A percentile compares a stretch with the other conserved stretches of the same genome.
phyloP scores from a whole-genome alignment of 768 basidiomycete genomes.

The Mycena polygramma region DNA sequence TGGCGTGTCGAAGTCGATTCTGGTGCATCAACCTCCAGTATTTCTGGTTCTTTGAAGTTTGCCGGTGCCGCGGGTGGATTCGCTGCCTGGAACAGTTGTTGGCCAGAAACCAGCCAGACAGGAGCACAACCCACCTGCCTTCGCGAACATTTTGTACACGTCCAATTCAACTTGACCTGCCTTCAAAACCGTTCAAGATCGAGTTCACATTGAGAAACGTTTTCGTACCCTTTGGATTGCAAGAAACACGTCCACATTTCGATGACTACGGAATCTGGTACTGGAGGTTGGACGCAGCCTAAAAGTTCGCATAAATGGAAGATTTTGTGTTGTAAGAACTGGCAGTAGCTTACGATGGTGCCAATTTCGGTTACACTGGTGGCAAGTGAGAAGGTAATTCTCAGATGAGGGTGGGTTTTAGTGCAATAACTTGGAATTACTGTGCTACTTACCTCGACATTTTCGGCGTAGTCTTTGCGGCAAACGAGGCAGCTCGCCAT shows the following conservation, averaged over 20 bases:
- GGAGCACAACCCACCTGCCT: slow-evolving; percentile 8
- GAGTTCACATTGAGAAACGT: background rate
- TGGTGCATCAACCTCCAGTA: background rate
- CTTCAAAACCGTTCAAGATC: background rate
- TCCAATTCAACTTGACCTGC: background rate
- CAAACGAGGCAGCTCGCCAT: slow-evolving; percentile 13
- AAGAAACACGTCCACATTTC: background rate
- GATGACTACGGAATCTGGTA: background rate
- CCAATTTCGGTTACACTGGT: slow-evolving; percentile 9
- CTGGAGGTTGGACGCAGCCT: slow-evolving; percentile 19
- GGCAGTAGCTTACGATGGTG: slow-evolving; percentile 26
- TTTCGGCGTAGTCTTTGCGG: background rate
- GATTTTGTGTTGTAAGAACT: background rate
- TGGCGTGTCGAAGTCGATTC: background rate
- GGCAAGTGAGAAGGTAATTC: slow-evolving; percentile 24
- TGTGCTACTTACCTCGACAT: too few relatives aligned
- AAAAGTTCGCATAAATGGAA: background rate
- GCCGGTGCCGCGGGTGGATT: background rate
- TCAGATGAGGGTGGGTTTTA: too few relatives aligned
- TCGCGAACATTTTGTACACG: slow-evolving; percentile 24
- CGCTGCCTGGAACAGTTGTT: slow-evolving; percentile 1
- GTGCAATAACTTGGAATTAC: too few relatives aligned
- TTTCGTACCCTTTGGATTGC: background rate
- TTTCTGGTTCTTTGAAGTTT: background rate
- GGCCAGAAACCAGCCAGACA: too few relatives aligned